These are phyloP conservation scores for Tolypocladium tropicale DNA, from an alignment of 2,329 filamentous ascomycete genomes.

Conservation along the genomic window DNA sequence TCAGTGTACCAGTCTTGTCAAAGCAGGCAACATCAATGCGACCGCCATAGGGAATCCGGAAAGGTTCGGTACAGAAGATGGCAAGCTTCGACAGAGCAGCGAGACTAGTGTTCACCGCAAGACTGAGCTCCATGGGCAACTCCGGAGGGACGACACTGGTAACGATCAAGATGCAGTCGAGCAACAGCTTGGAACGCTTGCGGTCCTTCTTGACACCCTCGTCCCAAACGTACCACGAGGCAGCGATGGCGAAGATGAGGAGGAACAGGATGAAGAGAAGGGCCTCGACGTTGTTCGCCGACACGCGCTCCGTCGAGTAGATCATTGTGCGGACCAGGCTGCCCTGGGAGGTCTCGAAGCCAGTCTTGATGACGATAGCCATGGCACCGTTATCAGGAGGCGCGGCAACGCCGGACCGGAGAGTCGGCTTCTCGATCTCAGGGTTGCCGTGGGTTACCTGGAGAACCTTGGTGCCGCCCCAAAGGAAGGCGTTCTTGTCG, in stretches of 20 bases:
- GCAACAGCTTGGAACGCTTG: slow-evolving; percentile 91
- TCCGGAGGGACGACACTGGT: slow-evolving; percentile 98
- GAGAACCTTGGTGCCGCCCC: slow-evolving; percentile 93
- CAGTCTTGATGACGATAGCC: slow-evolving; percentile 92
- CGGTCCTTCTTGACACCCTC: slow-evolving; percentile 91
- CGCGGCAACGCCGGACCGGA: slow-evolving; percentile 66
- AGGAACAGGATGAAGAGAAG: slow-evolving; percentile 97
- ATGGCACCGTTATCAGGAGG: slow-evolving; percentile 90
- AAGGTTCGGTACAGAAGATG: slow-evolving; percentile 98
- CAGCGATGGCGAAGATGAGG: slow-evolving; percentile 88
- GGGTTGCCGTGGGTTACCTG: slow-evolving; percentile 83
- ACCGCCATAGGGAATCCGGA: slow-evolving; percentile 93
- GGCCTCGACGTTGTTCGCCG: slow-evolving; percentile 94
- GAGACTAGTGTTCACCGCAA: slow-evolving; percentile 95
- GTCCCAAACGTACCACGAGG: slow-evolving; percentile 98
- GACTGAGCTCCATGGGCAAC: slow-evolving; percentile 92
- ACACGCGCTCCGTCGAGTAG: slow-evolving; percentile 96
- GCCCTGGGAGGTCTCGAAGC: slow-evolving; percentile 96
- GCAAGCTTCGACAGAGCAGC: slow-evolving; percentile 89
- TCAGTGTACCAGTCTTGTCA: slow-evolving; percentile 95
- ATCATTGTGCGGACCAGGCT: slow-evolving; percentile 99
- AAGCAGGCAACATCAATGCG: slow-evolving; percentile 96
- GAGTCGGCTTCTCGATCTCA: slow-evolving; percentile 60
- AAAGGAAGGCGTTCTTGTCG: slow-evolving; percentile 95
- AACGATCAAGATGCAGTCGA: slow-evolving; percentile 95